Conservation (phyloP, 306 rosid genomes). For the Prunus campanulata region DNA sequence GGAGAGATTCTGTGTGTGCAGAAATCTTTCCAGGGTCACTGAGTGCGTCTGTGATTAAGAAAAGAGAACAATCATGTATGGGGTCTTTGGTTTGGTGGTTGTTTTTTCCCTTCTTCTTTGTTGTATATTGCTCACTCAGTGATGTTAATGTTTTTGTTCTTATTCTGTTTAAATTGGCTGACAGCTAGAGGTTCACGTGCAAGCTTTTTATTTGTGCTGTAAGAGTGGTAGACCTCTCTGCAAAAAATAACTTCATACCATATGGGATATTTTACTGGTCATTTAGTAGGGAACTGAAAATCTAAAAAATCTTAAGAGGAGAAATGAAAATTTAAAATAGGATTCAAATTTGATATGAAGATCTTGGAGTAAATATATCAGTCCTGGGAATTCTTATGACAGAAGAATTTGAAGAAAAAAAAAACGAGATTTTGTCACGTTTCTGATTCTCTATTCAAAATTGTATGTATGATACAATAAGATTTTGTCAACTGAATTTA, state of each 20-base stretch:
- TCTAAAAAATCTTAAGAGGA: not conserved
- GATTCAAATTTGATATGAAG: not conserved
- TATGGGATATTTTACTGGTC: not conserved
- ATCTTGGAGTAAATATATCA: not conserved
- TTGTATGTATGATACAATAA: conserved; percentile 22
- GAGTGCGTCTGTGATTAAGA: conserved; percentile 7
- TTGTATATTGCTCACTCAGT: not conserved
- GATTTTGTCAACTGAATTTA: conserved; percentile 30
- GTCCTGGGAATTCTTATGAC: not conserved
- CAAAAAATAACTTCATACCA: not conserved
- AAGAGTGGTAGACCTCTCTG: not conserved
- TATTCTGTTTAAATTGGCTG: conserved; percentile 37
- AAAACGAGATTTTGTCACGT: not conserved
- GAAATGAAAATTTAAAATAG: not conserved
- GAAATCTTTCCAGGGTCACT: conserved; percentile 26
- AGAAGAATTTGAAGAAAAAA: not conserved
- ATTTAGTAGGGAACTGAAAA: not conserved
- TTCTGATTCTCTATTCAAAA: conserved; percentile 31
- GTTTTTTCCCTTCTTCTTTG: conserved; percentile 15
- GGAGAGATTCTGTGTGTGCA: conserved; percentile 29
- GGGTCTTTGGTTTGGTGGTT: conserved; percentile 25
- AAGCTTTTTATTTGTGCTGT: conserved; percentile 27
- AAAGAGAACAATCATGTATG: conserved; percentile 30
- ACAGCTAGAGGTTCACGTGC: conserved; percentile 53
- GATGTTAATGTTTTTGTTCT: conserved; percentile 25